phyloP scores from a whole-genome alignment of 768 basidiomycete genomes.

The Russula brevipes region DNA sequence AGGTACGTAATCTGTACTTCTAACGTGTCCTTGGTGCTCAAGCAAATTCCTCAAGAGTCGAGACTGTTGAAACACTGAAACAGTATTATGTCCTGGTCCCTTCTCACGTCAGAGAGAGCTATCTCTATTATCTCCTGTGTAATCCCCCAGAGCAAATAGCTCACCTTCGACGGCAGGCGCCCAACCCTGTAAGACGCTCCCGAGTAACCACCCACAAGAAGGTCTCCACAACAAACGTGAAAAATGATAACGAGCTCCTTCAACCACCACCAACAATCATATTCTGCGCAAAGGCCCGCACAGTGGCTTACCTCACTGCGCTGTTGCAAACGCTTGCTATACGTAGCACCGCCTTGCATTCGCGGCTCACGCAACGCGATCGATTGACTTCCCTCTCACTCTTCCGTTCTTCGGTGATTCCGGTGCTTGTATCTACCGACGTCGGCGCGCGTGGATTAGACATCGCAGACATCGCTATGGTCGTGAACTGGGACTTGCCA shows the following conservation, averaged over 20 bases:
- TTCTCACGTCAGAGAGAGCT: conserved; percentile 88
- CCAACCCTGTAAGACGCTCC: conserved; percentile 32
- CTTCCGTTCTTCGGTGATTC: conserved; percentile 82
- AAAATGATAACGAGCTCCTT: conserved; percentile 43
- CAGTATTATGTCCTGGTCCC: conserved; percentile 91
- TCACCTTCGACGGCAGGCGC: conserved; percentile 51
- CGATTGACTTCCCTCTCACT: conserved; percentile 76
- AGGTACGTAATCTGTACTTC: conserved; percentile 43
- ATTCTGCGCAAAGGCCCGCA: conserved; percentile 80
- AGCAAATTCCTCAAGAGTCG: conserved; percentile 47
- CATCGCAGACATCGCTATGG: conserved; percentile 93
- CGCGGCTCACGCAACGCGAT: conserved; percentile 88
- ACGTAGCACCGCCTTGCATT: conserved; percentile 86
- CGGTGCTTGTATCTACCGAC: conserved; percentile 90
- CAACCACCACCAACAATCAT: conserved; percentile 96
- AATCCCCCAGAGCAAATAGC: conserved; percentile 79
- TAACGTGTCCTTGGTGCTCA: conserved; percentile 10
- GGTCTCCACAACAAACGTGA: conserved; percentile 26
- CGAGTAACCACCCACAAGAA: conserved; percentile 27
- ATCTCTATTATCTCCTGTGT: conserved; percentile 84
- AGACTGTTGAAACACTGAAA: conserved; percentile 83
- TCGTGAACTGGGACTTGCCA: conserved; percentile 97
- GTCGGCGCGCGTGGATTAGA: conserved; percentile 94
- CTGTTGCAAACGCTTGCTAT: conserved; percentile 75
- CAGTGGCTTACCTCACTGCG: conserved; percentile 82